Evolutionary conservation across 73 alveolate species (phyloP).

Genomic region (Halteria grandinella): DNA sequence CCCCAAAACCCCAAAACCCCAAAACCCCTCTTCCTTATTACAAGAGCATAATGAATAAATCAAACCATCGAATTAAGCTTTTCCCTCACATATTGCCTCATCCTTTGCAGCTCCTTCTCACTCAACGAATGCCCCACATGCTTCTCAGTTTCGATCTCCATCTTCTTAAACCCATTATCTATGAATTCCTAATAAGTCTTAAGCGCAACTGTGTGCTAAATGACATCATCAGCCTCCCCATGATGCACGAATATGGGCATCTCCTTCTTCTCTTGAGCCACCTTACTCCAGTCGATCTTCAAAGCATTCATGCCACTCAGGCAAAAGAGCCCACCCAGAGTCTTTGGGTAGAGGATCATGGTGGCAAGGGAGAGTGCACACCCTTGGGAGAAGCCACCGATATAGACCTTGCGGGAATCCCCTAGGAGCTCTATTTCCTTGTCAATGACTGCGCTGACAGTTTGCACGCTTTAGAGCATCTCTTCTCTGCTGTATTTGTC

Average conservation of each 20-base stretch:
- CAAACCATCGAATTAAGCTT: too few species aligned
- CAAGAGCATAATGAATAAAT: too few species aligned
- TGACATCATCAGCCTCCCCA: constrained; percentile 81
- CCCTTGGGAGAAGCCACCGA: constrained; percentile 95
- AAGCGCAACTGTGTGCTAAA: constrained; percentile 42
- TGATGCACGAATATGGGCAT: constrained; percentile 74
- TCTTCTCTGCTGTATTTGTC: constrained; percentile 54
- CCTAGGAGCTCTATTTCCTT: constrained; percentile 64
- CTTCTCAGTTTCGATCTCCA: neutral
- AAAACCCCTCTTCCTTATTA: too few species aligned
- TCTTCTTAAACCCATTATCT: constrained; percentile 10
- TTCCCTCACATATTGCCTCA: too few species aligned
- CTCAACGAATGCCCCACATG: constrained; percentile 20
- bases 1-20: too few species aligned
- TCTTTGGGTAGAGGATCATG: constrained; percentile 42
- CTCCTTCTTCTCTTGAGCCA: constrained; percentile 65
- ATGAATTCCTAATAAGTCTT: constrained; percentile 18
- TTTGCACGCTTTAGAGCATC: constrained; percentile 46
- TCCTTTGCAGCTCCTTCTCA: neutral
- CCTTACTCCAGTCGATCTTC: neutral
- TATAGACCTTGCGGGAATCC: constrained; percentile 66
- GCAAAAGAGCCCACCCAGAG: constrained; percentile 77
- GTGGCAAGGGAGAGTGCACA: constrained; percentile 75
- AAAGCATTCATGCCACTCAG: constrained; percentile 73
- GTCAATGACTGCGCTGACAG: constrained; percentile 47